Base-by-base conservation (phyloP, 306 rosid genomes). In the Mucuna pruriens region DNA sequence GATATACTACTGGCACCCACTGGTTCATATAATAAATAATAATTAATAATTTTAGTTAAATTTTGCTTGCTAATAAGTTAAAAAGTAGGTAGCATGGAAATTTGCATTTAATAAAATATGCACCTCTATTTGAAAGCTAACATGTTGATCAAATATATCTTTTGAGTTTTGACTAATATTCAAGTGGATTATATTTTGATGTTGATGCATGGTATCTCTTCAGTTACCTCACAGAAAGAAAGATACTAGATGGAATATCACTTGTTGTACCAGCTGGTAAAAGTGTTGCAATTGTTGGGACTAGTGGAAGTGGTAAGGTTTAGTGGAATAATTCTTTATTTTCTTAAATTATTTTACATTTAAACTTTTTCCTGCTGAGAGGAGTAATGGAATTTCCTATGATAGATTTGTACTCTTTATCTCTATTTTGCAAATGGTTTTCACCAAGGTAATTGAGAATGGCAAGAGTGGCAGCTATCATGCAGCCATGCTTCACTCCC, bases 271-370 rank as follows among this genome's bases (percentile, higher is more conserved):
- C 99, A 19, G 94, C 98, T 34, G 98, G 99, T 77, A 93, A 93
- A 91, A 95, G 98, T 86, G 98, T 95, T 84, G 99, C 99, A 71
- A 95, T 95, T 80, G 99, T 95, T 69, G 99, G 99, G 64, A 95
- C 99, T 60, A 95, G 99, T 81, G 97, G 99, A 81, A 95, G 99
- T 88, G 99, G 99, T 95, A 90, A 90, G 97, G 65, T 83, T 77
- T 74, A 70, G 65, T 80, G 39, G 80, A 76, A 74, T 64, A 63
- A 34, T 74, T 82, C 16, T 62, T 71, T 48, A 22, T 74, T 79
- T 42, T 57, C 34, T 45, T 45, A 0, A 55, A 83, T 81, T 58
- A 54, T 45, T 60, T 81, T 76, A 13, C 52, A 22, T 86, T n/a
- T n/a, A 46, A 58, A 33, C 0, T 7, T 48, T 74, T 69, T 13